Percentiles rank a stretch among this genome's conserved stretches.
phyloP scores from a whole-genome alignment of 805 yeast genomes.

The Tetrapisispora fleetii region DNA sequence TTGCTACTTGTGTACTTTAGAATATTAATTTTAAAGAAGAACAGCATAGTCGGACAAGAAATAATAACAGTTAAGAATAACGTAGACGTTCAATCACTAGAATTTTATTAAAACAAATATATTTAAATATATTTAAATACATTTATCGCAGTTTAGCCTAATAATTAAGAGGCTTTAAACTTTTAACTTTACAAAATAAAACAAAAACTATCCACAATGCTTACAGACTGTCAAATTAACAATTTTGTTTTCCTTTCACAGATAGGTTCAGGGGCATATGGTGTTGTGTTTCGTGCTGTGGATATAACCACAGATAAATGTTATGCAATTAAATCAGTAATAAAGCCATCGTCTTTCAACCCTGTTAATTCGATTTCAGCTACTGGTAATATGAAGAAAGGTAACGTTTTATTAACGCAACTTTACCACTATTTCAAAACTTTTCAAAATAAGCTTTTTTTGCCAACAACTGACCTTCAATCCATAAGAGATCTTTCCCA shows the following conservation, averaged over 20 bases:
- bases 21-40: no score
- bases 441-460: conserved; percentile 15
- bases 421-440: conserved; percentile 5
- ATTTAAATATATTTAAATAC: no score
- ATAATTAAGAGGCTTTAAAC: no score
- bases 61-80: no score
- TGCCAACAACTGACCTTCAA: conserved; percentile 25
- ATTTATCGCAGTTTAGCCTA: no score
- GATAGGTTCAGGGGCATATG: conserved; percentile 76
- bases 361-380: conserved; percentile 12
- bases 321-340: conserved; percentile 64
- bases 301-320: conserved; percentile 40
- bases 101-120: no score
- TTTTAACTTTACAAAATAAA: neutral
- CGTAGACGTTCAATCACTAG: no score
- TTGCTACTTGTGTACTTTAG: no score
- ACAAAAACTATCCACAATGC: neutral
- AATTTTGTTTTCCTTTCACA: conserved; percentile 19
- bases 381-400: conserved; percentile 4
- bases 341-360: conserved; percentile 35
- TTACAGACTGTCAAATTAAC: conserved; percentile 18
- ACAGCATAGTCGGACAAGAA: no score
- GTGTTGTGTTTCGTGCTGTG: conserved; percentile 63
- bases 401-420: conserved; percentile 4
- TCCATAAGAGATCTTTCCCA: conserved; percentile 16